These are phyloP conservation scores for Rhynchosporium graminicola DNA, from an alignment of 2,329 filamentous ascomycete genomes.

Conservation along the genomic window DNA sequence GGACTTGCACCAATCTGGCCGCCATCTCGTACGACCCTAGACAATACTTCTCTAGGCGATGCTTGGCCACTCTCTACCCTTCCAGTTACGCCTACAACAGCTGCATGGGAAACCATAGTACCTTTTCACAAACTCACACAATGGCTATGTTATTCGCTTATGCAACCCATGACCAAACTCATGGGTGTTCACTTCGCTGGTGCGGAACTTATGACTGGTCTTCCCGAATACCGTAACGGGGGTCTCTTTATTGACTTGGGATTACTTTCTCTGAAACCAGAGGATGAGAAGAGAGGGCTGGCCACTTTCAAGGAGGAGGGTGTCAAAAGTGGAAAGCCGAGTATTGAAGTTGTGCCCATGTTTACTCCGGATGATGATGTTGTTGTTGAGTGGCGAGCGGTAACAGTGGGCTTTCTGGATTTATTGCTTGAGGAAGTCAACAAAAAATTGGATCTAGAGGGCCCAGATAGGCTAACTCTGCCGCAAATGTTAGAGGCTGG, in stretches of 20 bases:
- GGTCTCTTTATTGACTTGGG: slow-evolving; percentile 85
- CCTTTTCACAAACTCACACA: slow-evolving; percentile 95
- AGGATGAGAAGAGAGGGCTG: slow-evolving; percentile 70
- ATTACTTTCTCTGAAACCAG: slow-evolving; percentile 72
- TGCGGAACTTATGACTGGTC: slow-evolving; percentile 77
- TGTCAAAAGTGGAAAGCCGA: slow-evolving; percentile 69
- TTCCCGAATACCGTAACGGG: slow-evolving; percentile 92
- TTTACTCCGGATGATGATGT: slow-evolving; percentile 75
- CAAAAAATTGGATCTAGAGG: slow-evolving; percentile 64
- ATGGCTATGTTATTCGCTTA: slow-evolving; percentile 92
- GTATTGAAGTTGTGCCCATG: slow-evolving; percentile 71
- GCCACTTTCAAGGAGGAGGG: slow-evolving; percentile 70
- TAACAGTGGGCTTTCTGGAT: slow-evolving; percentile 74
- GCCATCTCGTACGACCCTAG: slow-evolving; percentile 78
- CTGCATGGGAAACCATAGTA: slow-evolving; percentile 77
- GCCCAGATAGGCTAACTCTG: slow-evolving; percentile 70
- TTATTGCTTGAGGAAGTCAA: slow-evolving; percentile 71
- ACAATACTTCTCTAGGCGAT: slow-evolving; percentile 85
- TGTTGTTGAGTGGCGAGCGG: slow-evolving; percentile 76
- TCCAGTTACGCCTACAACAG: slow-evolving; percentile 54
- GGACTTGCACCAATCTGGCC: slow-evolving; percentile 90
- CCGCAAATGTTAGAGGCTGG: slow-evolving; percentile 93
- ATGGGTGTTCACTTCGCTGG: slow-evolving; percentile 81
- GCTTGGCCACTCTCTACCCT: slow-evolving; percentile 90
- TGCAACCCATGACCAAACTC: slow-evolving; percentile 84